A percentile compares a stretch with the other conserved stretches of the same genome.
Evolutionary conservation across 805 yeast species (phyloP).

Genomic region (Starmera pachycereana): DNA sequence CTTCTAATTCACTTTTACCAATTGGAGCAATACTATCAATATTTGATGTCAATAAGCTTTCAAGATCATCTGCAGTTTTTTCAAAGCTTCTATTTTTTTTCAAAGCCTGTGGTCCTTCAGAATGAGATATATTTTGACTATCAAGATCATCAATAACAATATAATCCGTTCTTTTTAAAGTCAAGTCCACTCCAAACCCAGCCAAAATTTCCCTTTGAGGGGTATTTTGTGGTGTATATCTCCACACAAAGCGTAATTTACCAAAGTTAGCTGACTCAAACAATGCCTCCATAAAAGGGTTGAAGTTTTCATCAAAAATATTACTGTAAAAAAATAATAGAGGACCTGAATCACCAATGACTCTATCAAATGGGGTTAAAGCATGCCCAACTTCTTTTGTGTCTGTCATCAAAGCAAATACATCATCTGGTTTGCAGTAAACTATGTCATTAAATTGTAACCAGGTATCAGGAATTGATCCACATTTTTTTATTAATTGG

Average conservation of each 20-base stretch:
- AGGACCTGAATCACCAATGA: constrained; percentile 49
- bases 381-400: constrained; percentile 13
- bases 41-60: constrained; percentile 13
- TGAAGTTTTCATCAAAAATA: constrained; percentile 37
- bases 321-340: constrained; percentile 61
- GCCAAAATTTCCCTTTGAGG: constrained; percentile 23
- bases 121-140: constrained; percentile 7
- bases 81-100: not conserved
- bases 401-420: constrained; percentile 66
- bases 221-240: constrained; percentile 41
- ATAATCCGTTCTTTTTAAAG: constrained; percentile 58
- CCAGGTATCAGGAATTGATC: constrained; percentile 31
- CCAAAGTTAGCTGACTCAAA: constrained; percentile 50
- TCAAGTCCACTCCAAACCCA: constrained; percentile 62
- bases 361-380: constrained; percentile 44
- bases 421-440: constrained; percentile 60
- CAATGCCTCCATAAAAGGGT: constrained; percentile 47
- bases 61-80: not conserved
- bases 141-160: constrained; percentile 55
- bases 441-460: constrained; percentile 38
- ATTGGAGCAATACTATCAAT: constrained; percentile 23
- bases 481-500: constrained; percentile 14
- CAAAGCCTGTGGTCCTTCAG: constrained; percentile 17
- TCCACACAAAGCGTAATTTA: constrained; percentile 64
- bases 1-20: constrained; percentile 21